A percentile compares a stretch with the other conserved stretches of the same genome.
Conservation (phyloP, 2,329 filamentous ascomycete species). For the Penicillium thymicola region DNA sequence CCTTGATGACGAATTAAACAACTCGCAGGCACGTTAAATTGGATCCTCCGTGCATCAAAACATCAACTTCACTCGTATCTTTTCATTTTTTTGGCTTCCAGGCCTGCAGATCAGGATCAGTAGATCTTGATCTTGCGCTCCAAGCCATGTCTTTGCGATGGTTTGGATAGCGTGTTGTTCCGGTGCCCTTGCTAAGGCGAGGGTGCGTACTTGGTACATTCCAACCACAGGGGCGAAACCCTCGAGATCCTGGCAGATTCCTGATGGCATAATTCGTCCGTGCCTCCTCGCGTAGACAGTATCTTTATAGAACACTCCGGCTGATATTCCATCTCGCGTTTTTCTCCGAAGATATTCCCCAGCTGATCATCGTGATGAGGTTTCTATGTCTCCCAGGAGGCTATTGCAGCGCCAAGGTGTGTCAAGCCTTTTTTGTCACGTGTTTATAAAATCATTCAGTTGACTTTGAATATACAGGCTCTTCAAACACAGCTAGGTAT, state of each 20-base stretch:
- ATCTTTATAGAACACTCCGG: constrained; percentile 1
- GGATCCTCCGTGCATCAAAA: constrained; percentile 1
- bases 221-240: constrained; percentile 14
- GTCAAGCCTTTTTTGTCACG: neutral
- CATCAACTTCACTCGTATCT: neutral
- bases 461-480: constrained; percentile 6
- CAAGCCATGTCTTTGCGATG: neutral
- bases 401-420: constrained; percentile 20
- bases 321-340: neutral
- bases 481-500: constrained; percentile 20
- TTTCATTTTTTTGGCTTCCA: neutral
- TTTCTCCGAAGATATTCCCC: neutral
- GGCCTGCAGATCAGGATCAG: constrained; percentile 1
- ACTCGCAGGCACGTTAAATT: neutral
- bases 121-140: neutral
- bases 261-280: neutral
- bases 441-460: neutral
- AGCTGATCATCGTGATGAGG: constrained; percentile 13
- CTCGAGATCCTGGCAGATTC: constrained; percentile 10
- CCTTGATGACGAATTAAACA: constrained; percentile 11
- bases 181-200: constrained; percentile 21
- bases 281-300: neutral
- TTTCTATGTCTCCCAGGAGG: constrained; percentile 24
- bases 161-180: neutral
- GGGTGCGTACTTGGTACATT: constrained; percentile 17